Percentiles rank a stretch among this genome's conserved stretches.
These are phyloP conservation scores for Apiospora sp. DNA, from an alignment of 2,329 filamentous ascomycete species.

Conservation along the genomic window DNA sequence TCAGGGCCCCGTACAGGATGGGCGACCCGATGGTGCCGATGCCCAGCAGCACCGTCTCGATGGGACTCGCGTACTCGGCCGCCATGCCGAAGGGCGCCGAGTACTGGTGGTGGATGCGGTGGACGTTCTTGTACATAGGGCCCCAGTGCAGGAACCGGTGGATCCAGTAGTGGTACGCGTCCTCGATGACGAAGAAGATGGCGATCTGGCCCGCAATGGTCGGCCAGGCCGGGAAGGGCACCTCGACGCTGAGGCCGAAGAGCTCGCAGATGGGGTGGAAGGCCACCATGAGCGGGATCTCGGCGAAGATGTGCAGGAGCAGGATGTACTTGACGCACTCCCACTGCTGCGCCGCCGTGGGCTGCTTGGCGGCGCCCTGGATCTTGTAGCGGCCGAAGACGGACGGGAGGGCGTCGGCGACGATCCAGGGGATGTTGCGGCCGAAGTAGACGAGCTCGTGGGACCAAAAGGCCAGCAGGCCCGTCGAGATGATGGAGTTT, in stretches of 20 bases:
- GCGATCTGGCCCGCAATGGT: constrained; percentile 92
- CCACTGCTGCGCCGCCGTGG: constrained; percentile 72
- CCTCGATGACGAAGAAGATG: constrained; percentile 94
- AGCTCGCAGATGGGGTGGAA: constrained; percentile 97
- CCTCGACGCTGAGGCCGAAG: constrained; percentile 85
- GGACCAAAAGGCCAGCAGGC: constrained; percentile 96
- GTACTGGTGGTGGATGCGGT: constrained; percentile 99
- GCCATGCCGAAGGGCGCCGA: constrained; percentile 96
- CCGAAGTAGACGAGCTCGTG: constrained; percentile 97
- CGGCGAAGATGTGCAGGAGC: constrained; percentile 95
- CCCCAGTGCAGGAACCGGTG: constrained; percentile 94
- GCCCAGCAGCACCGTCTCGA: constrained; percentile 94
- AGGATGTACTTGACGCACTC: constrained; percentile 92
- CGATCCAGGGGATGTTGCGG: constrained; percentile 86
- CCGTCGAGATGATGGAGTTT: constrained; percentile 95
- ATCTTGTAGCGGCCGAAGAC: constrained; percentile 95
- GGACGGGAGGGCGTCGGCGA: constrained; percentile 85
- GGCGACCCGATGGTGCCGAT: constrained; percentile 85
- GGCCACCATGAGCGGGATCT: constrained; percentile 97
- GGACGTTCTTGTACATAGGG: constrained; percentile 92
- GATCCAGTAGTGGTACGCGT: constrained; percentile 98
- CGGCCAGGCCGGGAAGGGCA: constrained; percentile 85
- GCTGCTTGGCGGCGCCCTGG: constrained; percentile 72
- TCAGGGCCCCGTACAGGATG: constrained; percentile 83
- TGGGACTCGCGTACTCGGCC: constrained; percentile 96